These are phyloP conservation scores for Circinella minor DNA, from an alignment of 371 early-diverging fungal genomes.

Conservation along the genomic window DNA sequence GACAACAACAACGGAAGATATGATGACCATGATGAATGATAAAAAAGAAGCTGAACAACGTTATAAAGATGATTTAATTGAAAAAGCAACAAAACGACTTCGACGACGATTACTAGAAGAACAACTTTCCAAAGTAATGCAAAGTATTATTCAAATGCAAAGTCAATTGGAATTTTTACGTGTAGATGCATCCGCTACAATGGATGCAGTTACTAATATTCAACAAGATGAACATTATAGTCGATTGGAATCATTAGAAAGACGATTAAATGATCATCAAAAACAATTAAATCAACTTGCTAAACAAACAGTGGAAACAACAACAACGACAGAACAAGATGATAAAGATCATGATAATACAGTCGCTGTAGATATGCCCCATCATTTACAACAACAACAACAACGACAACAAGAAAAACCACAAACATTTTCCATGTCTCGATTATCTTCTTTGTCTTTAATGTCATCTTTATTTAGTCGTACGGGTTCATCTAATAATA, in stretches of 20 bases:
- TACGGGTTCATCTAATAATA: conserved; percentile 20
- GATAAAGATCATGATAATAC: no score
- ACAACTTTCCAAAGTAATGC: conserved; percentile 34
- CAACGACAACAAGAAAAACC: conserved; percentile 3
- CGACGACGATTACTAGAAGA: conserved; percentile 32
- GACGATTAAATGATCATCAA: conserved; percentile 28
- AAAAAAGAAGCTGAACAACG: conserved; percentile 8
- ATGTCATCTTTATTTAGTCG: conserved; percentile 42
- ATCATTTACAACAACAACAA: conserved; percentile 6
- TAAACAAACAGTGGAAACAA: neutral
- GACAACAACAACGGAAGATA: no score
- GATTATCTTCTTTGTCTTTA: conserved; percentile 35
- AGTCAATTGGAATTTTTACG: conserved; percentile 35
- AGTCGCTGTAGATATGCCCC: no score
- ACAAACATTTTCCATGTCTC: conserved; percentile 34
- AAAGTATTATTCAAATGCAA: conserved; percentile 27
- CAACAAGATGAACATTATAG: conserved; percentile 22
- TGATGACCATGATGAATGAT: no score
- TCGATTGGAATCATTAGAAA: conserved; percentile 43
- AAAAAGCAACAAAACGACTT: conserved; percentile 26
- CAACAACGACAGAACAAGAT: no score
- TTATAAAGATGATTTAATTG: conserved; percentile 23
- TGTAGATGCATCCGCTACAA: conserved; percentile 35
- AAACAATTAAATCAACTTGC: conserved; percentile 19
- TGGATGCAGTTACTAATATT: conserved; percentile 30